A percentile compares a stretch with the other conserved stretches of the same genome.
Conservation (phyloP, 2,329 filamentous ascomycete genomes). For the Beauveria medogensis region DNA sequence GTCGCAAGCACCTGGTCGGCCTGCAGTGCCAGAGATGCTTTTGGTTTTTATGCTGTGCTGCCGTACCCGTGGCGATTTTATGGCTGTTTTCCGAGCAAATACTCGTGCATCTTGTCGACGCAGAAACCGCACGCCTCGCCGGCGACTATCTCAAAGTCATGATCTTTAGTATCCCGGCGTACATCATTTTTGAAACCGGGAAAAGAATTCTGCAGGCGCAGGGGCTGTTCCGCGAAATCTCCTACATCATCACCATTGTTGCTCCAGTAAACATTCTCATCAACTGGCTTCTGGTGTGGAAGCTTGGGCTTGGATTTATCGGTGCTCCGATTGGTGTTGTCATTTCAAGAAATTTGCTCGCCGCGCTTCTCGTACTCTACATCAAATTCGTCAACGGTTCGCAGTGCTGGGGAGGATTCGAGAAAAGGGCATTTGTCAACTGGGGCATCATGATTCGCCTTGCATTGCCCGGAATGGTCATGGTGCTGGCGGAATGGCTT, state of each 20-base stretch:
- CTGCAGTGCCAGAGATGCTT: conserved; percentile 76
- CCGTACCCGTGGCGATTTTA: conserved; percentile 62
- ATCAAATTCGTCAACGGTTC: conserved; percentile 64
- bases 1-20: conserved; percentile 79
- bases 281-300: conserved; percentile 75
- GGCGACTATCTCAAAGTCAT: conserved; percentile 66
- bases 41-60: conserved; percentile 64
- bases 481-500: conserved; percentile 89
- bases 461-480: conserved; percentile 79
- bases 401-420: conserved; percentile 80
- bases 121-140: conserved; percentile 60
- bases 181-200: conserved; percentile 66
- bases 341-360: conserved; percentile 70
- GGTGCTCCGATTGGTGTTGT: conserved; percentile 76
- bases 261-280: conserved; percentile 70
- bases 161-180: conserved; percentile 66
- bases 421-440: conserved; percentile 58
- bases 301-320: conserved; percentile 59
- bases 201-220: conserved; percentile 80
- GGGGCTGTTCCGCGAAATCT: conserved; percentile 68
- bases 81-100: conserved; percentile 65
- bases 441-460: conserved; percentile 79
- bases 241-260: conserved; percentile 67
- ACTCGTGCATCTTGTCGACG: conserved; percentile 38
- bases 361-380: conserved; percentile 66